Conservation (phyloP, 371 early-diverging fungal species). For the Thermomucor indicae-seudaticae region DNA sequence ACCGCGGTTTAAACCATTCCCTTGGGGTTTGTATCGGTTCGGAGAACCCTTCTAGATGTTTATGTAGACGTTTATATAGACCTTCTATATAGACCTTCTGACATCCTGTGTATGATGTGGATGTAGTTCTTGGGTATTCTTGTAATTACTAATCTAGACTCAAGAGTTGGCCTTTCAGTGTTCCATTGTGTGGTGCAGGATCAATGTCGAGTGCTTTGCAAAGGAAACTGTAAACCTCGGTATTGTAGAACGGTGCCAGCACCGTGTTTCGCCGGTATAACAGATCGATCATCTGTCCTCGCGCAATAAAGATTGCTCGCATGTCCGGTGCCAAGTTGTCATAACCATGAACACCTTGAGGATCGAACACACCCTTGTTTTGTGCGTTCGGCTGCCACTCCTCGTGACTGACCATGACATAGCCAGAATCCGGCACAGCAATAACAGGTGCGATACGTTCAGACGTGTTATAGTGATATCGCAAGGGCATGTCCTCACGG, state of each 20-base stretch:
- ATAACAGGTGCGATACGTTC: constrained; percentile 71
- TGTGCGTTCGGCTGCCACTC: constrained; percentile 7
- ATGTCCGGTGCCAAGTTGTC: constrained; percentile 72
- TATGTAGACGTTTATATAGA: no score
- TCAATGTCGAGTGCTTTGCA: constrained; percentile 21
- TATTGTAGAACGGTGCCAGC: constrained; percentile 30
- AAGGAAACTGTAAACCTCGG: constrained; percentile 33
- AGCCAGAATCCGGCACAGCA: constrained; percentile 62
- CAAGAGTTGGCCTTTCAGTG: constrained; percentile 11
- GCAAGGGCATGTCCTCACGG: constrained; percentile 56
- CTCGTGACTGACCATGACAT: constrained; percentile 36
- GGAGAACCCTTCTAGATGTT: no score
- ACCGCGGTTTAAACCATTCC: constrained; percentile 26
- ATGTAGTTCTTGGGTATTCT: no score
- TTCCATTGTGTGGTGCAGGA: constrained; percentile 29
- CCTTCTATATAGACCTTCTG: no score
- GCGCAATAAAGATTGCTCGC: constrained; percentile 82
- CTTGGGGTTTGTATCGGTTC: constrained; percentile 23
- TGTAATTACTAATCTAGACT: no score
- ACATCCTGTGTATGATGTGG: no score
- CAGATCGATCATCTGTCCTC: constrained; percentile 63
- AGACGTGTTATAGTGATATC: constrained; percentile 58
- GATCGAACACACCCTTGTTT: constrained; percentile 8
- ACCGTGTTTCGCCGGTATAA: constrained; percentile 5
- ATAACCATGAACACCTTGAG: constrained; percentile 82